Percentiles rank a stretch among this genome's conserved stretches.
These are phyloP conservation scores for Syzygium aromaticum DNA, from an alignment of 345 rosid genomes.

Conservation along the genomic window DNA sequence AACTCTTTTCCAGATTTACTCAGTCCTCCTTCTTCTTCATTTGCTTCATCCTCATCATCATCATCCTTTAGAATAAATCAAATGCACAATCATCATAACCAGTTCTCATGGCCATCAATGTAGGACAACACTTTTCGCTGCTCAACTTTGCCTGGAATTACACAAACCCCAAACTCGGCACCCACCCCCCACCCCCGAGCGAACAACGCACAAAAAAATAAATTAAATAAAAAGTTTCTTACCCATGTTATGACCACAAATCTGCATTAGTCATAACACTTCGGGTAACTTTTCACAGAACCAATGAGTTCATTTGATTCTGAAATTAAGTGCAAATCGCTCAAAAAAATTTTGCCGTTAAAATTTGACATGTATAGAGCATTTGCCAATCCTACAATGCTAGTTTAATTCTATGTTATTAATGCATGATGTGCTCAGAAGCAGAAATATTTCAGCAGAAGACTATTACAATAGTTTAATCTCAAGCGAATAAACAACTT, in stretches of 20 bases:
- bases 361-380: neutral
- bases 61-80: slow-evolving; percentile 21
- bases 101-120: neutral
- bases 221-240: neutral
- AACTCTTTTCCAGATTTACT: slow-evolving; percentile 95
- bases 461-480: neutral
- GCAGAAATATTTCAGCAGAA: neutral
- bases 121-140: neutral
- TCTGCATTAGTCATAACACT: neutral
- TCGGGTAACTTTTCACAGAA: neutral
- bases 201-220: neutral
- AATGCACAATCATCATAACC: neutral
- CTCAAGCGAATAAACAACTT: neutral
- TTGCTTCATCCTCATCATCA: slow-evolving; percentile 72
- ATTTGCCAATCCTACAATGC: neutral
- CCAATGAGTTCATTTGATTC: neutral
- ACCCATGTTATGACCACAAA: neutral
- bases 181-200: neutral
- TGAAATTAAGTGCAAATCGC: neutral
- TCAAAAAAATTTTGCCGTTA: neutral
- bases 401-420: neutral
- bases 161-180: neutral
- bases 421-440: neutral
- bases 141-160: neutral
- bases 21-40: slow-evolving; percentile 80